These are phyloP conservation scores for Amaranthus palmeri DNA, from an alignment of 148 eudicot species.

Conservation along the genomic window DNA sequence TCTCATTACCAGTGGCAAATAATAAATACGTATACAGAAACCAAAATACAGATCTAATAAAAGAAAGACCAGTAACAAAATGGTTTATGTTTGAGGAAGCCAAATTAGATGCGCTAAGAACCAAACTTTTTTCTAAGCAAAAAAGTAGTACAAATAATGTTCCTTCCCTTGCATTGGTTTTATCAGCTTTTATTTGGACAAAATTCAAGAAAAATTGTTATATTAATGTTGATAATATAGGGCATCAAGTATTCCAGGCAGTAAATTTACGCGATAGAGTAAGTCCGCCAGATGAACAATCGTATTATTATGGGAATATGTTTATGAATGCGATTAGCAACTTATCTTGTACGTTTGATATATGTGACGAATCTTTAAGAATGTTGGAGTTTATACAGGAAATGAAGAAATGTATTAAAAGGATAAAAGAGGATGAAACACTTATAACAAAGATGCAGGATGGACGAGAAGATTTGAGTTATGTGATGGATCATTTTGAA, in stretches of 20 bases:
- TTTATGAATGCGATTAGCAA: slow-evolving; percentile 1
- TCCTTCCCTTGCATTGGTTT: slow-evolving; percentile 22
- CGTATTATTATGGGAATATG: slow-evolving; percentile 34
- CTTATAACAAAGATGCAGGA: slow-evolving; percentile 7
- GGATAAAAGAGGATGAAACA: background rate
- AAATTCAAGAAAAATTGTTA: slow-evolving; percentile 16
- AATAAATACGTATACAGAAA: too few relatives aligned
- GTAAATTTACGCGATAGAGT: slow-evolving; percentile 28
- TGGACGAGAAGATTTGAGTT: slow-evolving; percentile 13
- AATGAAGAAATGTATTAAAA: slow-evolving; percentile 1
- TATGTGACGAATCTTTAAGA: background rate
- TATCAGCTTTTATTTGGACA: slow-evolving; percentile 38
- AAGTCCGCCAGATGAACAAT: slow-evolving; percentile 12
- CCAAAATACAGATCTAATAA: background rate
- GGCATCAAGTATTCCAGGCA: slow-evolving; percentile 7
- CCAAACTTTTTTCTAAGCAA: background rate
- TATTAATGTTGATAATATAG: background rate
- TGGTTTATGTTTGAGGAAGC: slow-evolving; percentile 28
- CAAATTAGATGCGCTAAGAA: slow-evolving; percentile 17
- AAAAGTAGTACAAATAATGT: background rate
- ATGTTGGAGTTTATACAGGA: background rate
- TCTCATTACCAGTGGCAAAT: too few relatives aligned
- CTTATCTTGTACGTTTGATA: background rate
- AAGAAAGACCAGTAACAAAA: slow-evolving; percentile 15
- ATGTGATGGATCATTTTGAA: slow-evolving; percentile 10